Base-by-base conservation (phyloP, 1,139 yeast genomes). In the Zygoascus sp. region DNA sequence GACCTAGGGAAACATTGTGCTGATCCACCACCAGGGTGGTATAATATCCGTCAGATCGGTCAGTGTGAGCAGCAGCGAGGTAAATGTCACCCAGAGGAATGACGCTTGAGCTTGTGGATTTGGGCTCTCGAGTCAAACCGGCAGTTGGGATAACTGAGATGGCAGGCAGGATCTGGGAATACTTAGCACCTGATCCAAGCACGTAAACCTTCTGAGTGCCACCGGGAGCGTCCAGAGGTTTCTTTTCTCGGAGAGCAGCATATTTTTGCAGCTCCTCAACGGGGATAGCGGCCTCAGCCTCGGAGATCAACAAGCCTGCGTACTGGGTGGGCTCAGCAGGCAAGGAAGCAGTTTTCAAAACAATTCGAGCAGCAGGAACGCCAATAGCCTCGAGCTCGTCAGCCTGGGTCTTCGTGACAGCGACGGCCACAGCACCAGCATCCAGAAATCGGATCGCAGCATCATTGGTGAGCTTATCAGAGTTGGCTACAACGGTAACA, bases 11-110 rank as follows among this genome's bases (percentile, higher is more conserved):
- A 52, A 76, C 76, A 56, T 77, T 79, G 48, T 73, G 64, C 34
- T 77, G 66, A 46, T 90, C 87, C 20, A 88, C 83, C 42, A 92
- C 95, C 48, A 92, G 71, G 1, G 98, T 87, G 11, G 97, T 78
- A 68, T 69, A 90, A 41, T 92, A 75, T 0, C 90, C 92, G 64
- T 92, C 99, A 6, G 76, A 71, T 60, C 98, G 81, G 65, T 92
- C 98, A 2, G 96, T 83, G 25, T 74, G 74, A 54, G 88, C 70
- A 1, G 80, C 70, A 15, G 78, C 67, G n/a, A 78, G 63, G 49
- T 87, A 68, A 25, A 80, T 61, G 20, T 75, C 72, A 5, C 80
- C 75, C 35, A 84, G 63, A 5, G 80, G 72, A 32, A 77, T 61
- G 52, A 47, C 48, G 10, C 53, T 53, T 15, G 40, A 32, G 19